Evolutionary conservation across 2,329 filamentous ascomycete genomes (phyloP).

Genomic region (Colletotrichum aenigma): DNA sequence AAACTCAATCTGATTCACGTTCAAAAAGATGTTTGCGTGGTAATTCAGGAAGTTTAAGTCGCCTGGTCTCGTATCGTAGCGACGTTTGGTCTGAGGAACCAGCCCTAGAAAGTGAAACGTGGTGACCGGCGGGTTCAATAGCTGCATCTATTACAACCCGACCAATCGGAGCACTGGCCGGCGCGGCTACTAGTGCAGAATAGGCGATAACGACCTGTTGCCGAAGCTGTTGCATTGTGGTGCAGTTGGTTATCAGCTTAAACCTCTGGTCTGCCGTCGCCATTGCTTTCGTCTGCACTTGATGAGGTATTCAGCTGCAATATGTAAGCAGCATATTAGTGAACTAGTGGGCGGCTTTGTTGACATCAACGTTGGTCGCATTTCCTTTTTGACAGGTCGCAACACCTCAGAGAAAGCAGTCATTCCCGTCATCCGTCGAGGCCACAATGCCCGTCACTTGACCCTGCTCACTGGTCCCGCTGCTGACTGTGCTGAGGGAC

Average conservation of each 20-base stretch:
- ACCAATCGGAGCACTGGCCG: not conserved
- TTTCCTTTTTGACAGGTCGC: no score
- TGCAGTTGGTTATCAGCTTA: not conserved
- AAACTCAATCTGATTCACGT: accelerated
- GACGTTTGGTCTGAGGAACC: not conserved
- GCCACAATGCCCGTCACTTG: no score
- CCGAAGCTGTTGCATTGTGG: not conserved
- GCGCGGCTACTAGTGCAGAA: not conserved
- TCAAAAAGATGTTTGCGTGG: not conserved
- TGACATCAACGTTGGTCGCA: no score
- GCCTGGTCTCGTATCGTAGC: not conserved
- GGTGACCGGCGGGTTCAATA: not conserved
- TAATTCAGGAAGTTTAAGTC: not conserved
- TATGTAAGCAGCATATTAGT: no score
- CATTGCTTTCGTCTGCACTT: not conserved
- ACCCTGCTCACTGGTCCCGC: no score
- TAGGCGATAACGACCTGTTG: not conserved
- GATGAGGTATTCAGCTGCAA: not conserved
- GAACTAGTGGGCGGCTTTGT: no score
- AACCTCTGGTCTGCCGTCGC: not conserved
- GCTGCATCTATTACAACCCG: not conserved
- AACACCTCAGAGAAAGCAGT: no score
- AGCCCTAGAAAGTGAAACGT: not conserved
- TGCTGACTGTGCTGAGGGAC: no score
- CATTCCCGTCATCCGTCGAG: no score